Percentiles rank a stretch among this genome's conserved stretches.
Conservation (phyloP, 2,329 filamentous ascomycete species). For the Pestalotiopsis sp. region DNA sequence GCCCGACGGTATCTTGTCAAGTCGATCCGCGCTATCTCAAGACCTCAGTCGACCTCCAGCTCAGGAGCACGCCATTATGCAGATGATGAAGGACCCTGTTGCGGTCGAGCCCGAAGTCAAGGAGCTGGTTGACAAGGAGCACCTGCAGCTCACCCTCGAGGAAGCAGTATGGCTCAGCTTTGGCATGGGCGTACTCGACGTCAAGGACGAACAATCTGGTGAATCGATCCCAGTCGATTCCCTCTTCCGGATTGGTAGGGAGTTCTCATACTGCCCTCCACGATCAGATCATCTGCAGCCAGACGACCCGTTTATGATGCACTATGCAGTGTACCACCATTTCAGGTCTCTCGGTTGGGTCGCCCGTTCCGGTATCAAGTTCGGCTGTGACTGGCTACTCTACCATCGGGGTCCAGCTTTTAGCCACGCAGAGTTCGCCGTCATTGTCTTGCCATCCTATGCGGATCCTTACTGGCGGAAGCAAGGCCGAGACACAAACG, state of each 20-base stretch:
- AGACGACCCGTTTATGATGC: conserved; percentile 82
- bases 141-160: conserved; percentile 88
- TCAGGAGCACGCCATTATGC: not conserved
- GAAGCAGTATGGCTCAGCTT: conserved; percentile 92
- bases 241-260: conserved; percentile 70
- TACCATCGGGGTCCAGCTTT: conserved; percentile 94
- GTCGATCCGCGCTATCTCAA: conserved; percentile 17
- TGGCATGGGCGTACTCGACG: conserved; percentile 71
- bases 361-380: conserved; percentile 89
- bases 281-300: conserved; percentile 56
- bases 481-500: conserved; percentile 50
- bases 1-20: conserved; percentile 19
- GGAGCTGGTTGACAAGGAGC: conserved; percentile 64
- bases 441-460: conserved; percentile 84
- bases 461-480: conserved; percentile 72
- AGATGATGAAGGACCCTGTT: not conserved
- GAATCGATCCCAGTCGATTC: conserved; percentile 52
- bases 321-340: conserved; percentile 92
- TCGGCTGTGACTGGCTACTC: conserved; percentile 91
- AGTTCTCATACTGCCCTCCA: conserved; percentile 70
- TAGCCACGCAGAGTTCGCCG: conserved; percentile 89
- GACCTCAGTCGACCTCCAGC: not conserved
- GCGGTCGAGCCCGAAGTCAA: not conserved
- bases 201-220: conserved; percentile 55
- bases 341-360: conserved; percentile 97